Percentiles rank a stretch among this genome's conserved stretches.
Conservation (phyloP, 352 stramenopile species). For the Elongisporangium senticosum region DNA sequence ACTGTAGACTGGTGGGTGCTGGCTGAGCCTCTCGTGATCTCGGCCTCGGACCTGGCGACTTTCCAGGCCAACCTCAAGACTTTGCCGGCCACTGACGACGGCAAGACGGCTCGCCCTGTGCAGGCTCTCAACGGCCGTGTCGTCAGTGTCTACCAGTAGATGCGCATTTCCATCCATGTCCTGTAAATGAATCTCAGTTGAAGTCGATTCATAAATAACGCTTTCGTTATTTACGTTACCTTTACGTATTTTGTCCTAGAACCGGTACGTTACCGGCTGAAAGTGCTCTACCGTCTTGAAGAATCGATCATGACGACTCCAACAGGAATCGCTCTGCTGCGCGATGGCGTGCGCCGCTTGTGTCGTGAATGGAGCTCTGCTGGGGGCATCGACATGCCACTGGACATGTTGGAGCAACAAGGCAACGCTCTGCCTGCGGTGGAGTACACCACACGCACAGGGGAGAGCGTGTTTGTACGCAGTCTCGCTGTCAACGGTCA, state of each 20-base stretch:
- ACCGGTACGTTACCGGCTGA: background rate
- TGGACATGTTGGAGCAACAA: background rate
- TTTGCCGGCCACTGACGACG: conserved; percentile 16
- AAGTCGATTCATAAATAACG: no score
- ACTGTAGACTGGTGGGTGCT: conserved; percentile 35
- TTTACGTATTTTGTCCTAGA: background rate
- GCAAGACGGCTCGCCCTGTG: conserved; percentile 17
- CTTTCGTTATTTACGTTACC: no score
- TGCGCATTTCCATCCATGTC: background rate
- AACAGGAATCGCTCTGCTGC: background rate
- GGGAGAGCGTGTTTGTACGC: conserved; percentile 19
- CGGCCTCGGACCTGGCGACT: conserved; percentile 13
- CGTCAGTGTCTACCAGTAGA: conserved; percentile 10
- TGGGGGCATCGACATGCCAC: background rate
- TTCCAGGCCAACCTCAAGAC: conserved; percentile 19
- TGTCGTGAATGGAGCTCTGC: background rate
- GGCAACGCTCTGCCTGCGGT: background rate
- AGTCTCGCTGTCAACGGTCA: conserved; percentile 23
- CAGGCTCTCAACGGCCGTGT: conserved; percentile 20
- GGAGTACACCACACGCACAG: background rate
- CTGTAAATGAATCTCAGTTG: background rate
- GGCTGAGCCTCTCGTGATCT: conserved; percentile 16
- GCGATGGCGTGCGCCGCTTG: background rate
- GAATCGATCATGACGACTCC: background rate
- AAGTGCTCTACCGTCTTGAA: no score